Evolutionary conservation across 163 green algal genomes (phyloP), one percentile per base, ranked within the genome.

Genomic region (Scenedesmus sp.): DNA sequence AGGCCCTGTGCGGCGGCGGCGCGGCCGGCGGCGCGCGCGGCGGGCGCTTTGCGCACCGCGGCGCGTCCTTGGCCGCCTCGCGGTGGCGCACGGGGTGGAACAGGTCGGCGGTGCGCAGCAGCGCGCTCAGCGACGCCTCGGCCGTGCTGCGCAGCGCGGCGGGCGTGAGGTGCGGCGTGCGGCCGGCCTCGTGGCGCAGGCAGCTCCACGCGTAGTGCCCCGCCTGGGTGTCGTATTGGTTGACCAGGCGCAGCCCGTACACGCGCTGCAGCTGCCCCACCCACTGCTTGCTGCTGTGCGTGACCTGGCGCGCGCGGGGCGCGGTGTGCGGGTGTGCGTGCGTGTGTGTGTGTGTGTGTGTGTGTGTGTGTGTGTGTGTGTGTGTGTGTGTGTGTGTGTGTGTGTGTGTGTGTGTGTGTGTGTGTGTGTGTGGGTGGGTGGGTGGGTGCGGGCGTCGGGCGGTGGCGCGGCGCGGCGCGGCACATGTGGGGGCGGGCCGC

Each of bases 181-280:
- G 39, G 39, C 58, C 58, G 6, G 47, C 31, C 71, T 80, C 71
- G 15, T 63, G 20, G 11, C 44, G 51, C 20, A 80, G 58, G n/a
- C 20, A 51, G n/a, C 45, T 56, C 29, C 3, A 80, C n/a, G 71
- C 71, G 26, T 72, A 72, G 58, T 72, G 47, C 22, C 45, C 60
- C 71, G 71, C 57, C 47, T 80, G 71, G 3, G 71, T 80, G 58
- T 80, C 71, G 22, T 39, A 53, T 57, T 80, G 71, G 71, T 71
- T 63, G 45, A 26, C 44, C 1, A 80, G 71, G 2, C 34, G 29
- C 3, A 80, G 71, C 57, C 53, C 53, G 47, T 53, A 80, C 9
- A 18, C 24, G 28, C 53, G 15, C 24, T 71, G 29, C 29, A 80
- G 45, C 47, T 72, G 71, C 5, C 58, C 58, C 4, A 22, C 47